phyloP scores from a whole-genome alignment of 2,329 filamentous ascomycete genomes.

The Neofusicoccum parvum region DNA sequence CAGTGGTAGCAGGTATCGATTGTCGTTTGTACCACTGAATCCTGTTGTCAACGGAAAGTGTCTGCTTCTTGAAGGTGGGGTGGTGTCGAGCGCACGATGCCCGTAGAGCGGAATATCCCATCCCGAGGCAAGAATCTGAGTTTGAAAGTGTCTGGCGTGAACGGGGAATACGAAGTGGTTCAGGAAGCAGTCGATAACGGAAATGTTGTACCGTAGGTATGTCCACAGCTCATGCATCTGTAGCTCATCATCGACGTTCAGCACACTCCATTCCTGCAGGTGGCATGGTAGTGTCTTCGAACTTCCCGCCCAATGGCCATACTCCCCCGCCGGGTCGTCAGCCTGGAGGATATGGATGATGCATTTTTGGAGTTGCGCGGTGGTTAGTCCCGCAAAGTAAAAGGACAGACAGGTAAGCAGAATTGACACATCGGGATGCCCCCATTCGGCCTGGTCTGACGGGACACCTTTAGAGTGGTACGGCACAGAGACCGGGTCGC shows the following conservation, averaged over 20 bases:
- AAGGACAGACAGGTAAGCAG: conserved; percentile 54
- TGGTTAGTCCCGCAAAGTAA: conserved; percentile 61
- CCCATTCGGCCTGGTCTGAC: too few species aligned
- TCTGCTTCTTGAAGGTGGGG: neutral
- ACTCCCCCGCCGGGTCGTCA: conserved; percentile 60
- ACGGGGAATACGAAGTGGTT: conserved; percentile 66
- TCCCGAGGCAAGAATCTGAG: conserved; percentile 65
- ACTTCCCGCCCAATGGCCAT: conserved; percentile 57
- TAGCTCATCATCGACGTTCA: conserved; percentile 61
- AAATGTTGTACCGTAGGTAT: conserved; percentile 52
- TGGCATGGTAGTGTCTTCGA: conserved; percentile 47
- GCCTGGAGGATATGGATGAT: conserved; percentile 56
- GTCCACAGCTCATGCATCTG: conserved; percentile 58
- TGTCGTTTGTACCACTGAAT: conserved; percentile 74
- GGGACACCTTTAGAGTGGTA: conserved; percentile 50
- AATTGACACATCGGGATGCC: too few species aligned
- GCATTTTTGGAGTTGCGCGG: conserved; percentile 53
- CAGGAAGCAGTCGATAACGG: conserved; percentile 65
- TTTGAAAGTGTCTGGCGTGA: conserved; percentile 65
- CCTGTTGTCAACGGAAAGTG: conserved; percentile 58
- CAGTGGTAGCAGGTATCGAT: conserved; percentile 59
- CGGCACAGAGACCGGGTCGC: conserved; percentile 66
- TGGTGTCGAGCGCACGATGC: neutral
- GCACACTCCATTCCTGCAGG: conserved; percentile 54
- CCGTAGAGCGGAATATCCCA: conserved; percentile 65